These are phyloP conservation scores for Xerophyta viscosa DNA, from an alignment of 106 monocot genomes.

Conservation along the genomic window DNA sequence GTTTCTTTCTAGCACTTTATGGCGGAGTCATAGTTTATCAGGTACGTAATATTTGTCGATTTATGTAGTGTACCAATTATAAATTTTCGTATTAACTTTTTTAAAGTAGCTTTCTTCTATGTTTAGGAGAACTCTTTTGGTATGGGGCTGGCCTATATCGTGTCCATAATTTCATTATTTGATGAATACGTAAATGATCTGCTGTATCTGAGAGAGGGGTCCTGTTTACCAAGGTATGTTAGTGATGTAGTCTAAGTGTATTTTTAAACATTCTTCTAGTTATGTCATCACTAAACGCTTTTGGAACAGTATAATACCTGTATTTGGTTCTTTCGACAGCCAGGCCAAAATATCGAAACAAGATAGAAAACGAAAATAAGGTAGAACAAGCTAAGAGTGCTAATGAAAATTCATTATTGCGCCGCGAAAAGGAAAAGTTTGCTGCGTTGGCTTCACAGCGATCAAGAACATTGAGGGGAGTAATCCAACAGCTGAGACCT, in stretches of 20 bases:
- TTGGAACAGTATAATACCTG: constrained; percentile 2
- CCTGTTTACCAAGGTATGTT: constrained; percentile 84
- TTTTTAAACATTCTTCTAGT: too few species aligned
- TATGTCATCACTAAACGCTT: not conserved
- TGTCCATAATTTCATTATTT: constrained; percentile 64
- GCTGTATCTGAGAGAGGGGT: constrained; percentile 89
- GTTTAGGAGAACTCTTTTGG: constrained; percentile 58
- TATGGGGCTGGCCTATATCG: constrained; percentile 77
- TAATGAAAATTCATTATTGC: constrained; percentile 6
- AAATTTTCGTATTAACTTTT: not conserved
- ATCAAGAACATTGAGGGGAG: constrained; percentile 43
- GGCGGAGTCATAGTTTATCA: constrained; percentile 53
- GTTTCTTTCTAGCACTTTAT: constrained; percentile 71
- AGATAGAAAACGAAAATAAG: constrained; percentile 8
- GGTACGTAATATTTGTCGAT: constrained; percentile 20
- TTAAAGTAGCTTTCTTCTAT: not conserved
- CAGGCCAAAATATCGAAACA: constrained; percentile 75
- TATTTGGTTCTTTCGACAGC: constrained; percentile 50
- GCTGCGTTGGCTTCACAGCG: constrained; percentile 24
- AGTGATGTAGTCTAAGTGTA: not conserved
- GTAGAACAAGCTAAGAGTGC: constrained; percentile 12
- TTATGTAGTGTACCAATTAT: not conserved
- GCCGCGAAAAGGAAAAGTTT: constrained; percentile 3
- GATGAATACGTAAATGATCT: constrained; percentile 93
- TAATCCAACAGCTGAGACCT: constrained; percentile 53